These are phyloP conservation scores for Vanilla planifolia DNA, from an alignment of 106 monocot genomes.

Conservation along the genomic window DNA sequence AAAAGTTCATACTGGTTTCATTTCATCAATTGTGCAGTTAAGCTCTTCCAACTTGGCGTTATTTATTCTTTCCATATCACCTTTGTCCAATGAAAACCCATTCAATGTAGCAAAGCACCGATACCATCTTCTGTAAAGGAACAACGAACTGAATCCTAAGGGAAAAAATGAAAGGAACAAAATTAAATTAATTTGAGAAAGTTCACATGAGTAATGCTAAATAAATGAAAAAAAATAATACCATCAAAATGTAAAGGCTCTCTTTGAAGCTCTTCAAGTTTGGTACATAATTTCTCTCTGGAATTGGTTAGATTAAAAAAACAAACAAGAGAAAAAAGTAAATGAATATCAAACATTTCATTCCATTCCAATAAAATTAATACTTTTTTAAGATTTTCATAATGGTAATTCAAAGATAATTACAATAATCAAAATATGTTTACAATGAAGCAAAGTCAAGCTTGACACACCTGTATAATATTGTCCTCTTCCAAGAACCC, in stretches of 20 bases:
- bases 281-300: conserved; percentile 47
- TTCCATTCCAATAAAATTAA: not conserved
- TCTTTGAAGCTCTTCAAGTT: conserved; percentile 18
- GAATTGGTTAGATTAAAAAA: conserved; percentile 1
- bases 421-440: not conserved
- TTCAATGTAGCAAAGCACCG: conserved; percentile 68
- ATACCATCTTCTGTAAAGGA: conserved; percentile 91
- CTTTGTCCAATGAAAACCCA: conserved; percentile 48
- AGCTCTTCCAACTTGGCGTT: conserved; percentile 50
- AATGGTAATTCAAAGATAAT: not conserved
- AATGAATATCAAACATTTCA: not conserved
- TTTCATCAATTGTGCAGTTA: conserved; percentile 48
- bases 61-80: conserved; percentile 56
- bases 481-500: conserved; percentile 84
- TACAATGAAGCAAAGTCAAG: not conserved
- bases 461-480: conserved; percentile 42
- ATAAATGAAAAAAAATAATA: conserved; percentile 14
- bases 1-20: conserved; percentile 48
- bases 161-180: conserved; percentile 6
- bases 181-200: not conserved
- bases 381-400: not conserved
- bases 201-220: not conserved
- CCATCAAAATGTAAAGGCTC: conserved; percentile 70
- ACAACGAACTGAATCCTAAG: conserved; percentile 85
- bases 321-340: not conserved